Conservation (phyloP, 306 rosid species). For the Rubus idaeus region DNA sequence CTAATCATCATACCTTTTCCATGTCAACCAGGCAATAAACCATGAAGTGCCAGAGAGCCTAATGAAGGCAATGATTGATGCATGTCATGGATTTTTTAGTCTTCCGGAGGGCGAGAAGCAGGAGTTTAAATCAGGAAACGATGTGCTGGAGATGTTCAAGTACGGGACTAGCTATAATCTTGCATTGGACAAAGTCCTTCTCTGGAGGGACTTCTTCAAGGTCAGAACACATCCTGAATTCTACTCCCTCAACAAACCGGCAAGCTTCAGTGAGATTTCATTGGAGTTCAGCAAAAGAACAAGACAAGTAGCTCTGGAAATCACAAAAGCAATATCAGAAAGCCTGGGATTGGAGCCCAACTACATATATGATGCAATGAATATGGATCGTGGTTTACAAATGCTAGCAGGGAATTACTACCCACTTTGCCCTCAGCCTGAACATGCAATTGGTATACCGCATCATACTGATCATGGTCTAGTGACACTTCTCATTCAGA, state of each 20-base stretch:
- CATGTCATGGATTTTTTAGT: constrained; percentile 33
- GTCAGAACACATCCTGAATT: constrained; percentile 32
- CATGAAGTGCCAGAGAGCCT: constrained; percentile 45
- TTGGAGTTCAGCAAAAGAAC: constrained; percentile 1
- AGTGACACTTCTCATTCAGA: not conserved
- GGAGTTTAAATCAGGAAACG: not conserved
- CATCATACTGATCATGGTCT: too few relatives aligned
- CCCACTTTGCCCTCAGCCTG: constrained; percentile 35
- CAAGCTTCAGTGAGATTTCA: constrained; percentile 31
- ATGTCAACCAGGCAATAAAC: constrained; percentile 27
- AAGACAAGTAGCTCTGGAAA: constrained; percentile 11
- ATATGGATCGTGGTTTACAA: constrained; percentile 3
- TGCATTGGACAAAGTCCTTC: constrained; percentile 36
- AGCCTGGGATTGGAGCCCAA: constrained; percentile 30
- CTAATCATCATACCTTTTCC: not conserved
- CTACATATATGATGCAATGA: constrained; percentile 21
- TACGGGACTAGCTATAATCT: constrained; percentile 48
- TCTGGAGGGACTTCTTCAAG: constrained; percentile 10
- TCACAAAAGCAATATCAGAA: constrained; percentile 22
- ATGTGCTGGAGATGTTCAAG: not conserved
- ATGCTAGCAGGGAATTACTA: constrained; percentile 9
- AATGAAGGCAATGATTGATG: not conserved
- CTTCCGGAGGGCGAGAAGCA: constrained; percentile 38
- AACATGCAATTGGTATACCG: not conserved
- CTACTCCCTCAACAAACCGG: constrained; percentile 47